phyloP scores from a whole-genome alignment of 2,329 filamentous ascomycete species.

The Rutstroemia sydowiana region DNA sequence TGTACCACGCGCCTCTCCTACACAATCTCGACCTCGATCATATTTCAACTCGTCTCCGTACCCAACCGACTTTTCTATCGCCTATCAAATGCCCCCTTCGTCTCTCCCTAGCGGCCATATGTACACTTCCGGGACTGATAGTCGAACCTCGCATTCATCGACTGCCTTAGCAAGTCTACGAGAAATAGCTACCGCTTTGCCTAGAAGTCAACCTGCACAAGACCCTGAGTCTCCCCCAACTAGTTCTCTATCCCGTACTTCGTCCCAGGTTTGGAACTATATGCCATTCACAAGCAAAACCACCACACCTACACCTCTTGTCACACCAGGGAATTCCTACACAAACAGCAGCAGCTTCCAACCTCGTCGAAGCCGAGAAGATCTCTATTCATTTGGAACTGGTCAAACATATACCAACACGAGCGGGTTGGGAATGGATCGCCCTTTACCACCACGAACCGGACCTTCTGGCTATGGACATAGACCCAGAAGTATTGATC shows the following conservation, averaged over 20 bases:
- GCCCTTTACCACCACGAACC: constrained; percentile 48
- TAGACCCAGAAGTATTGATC: constrained; percentile 55
- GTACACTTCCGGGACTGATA: constrained; percentile 6
- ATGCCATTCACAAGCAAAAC: constrained; percentile 25
- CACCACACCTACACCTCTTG: constrained; percentile 18
- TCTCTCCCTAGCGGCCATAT: constrained; percentile 31
- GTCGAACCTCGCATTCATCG: constrained; percentile 13
- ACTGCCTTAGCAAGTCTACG: constrained; percentile 24
- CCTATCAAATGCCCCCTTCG: constrained; percentile 31
- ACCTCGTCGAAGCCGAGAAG: constrained; percentile 18
- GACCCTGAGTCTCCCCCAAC: constrained; percentile 10
- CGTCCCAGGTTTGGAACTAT: constrained; percentile 26
- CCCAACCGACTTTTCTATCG: constrained; percentile 6
- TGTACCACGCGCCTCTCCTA: constrained; percentile 56
- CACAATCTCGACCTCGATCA: constrained; percentile 49
- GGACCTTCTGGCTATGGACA: constrained; percentile 44
- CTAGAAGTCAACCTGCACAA: constrained; percentile 10
- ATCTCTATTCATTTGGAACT: constrained; percentile 19
- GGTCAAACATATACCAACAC: constrained; percentile 31
- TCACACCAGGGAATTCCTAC: constrained; percentile 24
- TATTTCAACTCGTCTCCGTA: constrained; percentile 42
- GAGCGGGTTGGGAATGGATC: constrained; percentile 36
- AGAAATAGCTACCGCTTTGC: constrained; percentile 25
- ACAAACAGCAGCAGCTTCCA: constrained; percentile 13
- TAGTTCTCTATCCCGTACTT: constrained; percentile 18